Evolutionary conservation across 176 grass and related monocot genomes (phyloP).

Genomic region (Zea luxurians): DNA sequence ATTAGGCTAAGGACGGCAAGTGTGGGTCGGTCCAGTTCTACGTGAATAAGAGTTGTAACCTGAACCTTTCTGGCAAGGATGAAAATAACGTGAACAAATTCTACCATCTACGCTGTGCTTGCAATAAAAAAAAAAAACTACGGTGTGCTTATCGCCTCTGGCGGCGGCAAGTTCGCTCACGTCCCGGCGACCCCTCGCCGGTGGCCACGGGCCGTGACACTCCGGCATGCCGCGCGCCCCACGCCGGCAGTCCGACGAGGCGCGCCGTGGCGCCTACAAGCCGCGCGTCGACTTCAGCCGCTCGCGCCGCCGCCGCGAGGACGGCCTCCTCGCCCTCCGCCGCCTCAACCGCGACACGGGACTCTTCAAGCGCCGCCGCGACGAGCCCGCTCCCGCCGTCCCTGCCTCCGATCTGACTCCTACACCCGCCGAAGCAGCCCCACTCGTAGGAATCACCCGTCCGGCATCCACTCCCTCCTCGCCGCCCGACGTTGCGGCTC

Average conservation of each 20-base stretch:
- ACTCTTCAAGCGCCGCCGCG: constrained; percentile 75
- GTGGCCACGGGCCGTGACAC: no score
- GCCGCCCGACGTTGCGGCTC: constrained; percentile 1
- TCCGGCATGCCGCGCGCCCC: constrained; percentile 37
- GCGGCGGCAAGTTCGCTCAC: no score
- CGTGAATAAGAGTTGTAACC: no score
- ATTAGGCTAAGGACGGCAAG: no score
- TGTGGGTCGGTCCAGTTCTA: no score
- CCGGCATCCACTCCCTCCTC: constrained; percentile 25
- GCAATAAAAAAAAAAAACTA: no score
- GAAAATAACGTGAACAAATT: no score
- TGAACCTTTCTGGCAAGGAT: no score
- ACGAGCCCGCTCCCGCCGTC: constrained; percentile 24
- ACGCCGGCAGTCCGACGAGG: constrained; percentile 36
- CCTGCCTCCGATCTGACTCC: neutral
- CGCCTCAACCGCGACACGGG: constrained; percentile 58
- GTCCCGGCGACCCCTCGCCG: neutral
- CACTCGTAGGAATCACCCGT: neutral
- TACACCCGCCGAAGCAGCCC: neutral
- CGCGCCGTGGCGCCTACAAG: constrained; percentile 67
- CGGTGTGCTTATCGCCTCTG: no score
- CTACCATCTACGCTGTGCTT: no score
- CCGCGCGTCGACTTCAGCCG: constrained; percentile 44
- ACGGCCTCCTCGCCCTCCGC: constrained; percentile 58
- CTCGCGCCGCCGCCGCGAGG: constrained; percentile 65